Base-by-base conservation (phyloP, 1,139 yeast species). In the Debaryomyces fabryi region DNA sequence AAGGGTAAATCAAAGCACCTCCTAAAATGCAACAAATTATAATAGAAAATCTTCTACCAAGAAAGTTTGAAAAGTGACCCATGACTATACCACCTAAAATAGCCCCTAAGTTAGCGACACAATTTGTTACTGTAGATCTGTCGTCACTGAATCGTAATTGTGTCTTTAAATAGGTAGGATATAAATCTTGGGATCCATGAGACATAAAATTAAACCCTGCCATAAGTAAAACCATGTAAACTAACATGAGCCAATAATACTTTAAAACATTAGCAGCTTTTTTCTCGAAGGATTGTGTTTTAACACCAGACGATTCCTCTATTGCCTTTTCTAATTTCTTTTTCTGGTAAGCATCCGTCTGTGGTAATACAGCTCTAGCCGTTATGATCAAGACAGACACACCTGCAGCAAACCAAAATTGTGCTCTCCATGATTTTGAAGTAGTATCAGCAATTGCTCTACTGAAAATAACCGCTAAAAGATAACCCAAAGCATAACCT, bases 121-220 rank as follows among this genome's bases (percentile, higher is more conserved):
- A 72, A 67, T 83, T 85, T 32, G 88, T 83, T 27, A 84, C 88
- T 0, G 91, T 84, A 16, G 83, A 72, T 46, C 81, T 74, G 60
- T 84, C 72, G 0, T 57, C 50, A 16, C 81, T 68, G 60, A 72
- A 85, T 6, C 66, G 67, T 44, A 81, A 77, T 64, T 85, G 87
- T 37, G 69, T 71, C 10, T 78, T 73, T 49, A 86, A 69, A 60
- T 83, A 65, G 5, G 91, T 84, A 48, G 91, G 90, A 63, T 81
- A 85, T 62, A 85, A 67, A 67, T 86, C 92, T 63, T 86, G 90
- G 18, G 88, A 83, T 6, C 89, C 90, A 56, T 85, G 91, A 7
- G 88, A 81, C 77, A 79, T 75, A 65, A 85, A 86, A 67, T 63
- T 59, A 61, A 64, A 61, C 18, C 68, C 69, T 6, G 67, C 54